These are phyloP conservation scores for Paramecium primaurelia DNA, from an alignment of 73 alveolate genomes.

Conservation along the genomic window DNA sequence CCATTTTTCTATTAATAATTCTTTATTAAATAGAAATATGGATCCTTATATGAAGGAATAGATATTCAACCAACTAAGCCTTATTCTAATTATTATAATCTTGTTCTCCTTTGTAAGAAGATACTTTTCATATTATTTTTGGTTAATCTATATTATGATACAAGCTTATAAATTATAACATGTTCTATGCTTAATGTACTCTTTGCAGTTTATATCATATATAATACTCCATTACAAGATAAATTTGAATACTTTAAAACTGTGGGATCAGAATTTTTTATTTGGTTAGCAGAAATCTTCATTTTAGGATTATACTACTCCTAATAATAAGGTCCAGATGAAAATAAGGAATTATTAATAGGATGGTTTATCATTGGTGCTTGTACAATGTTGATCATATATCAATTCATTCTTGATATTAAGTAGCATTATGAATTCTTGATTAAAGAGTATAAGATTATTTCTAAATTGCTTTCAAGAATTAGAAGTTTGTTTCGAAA, in stretches of 20 bases:
- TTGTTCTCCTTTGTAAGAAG: background rate
- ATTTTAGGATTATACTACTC: background rate
- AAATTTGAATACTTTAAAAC: background rate
- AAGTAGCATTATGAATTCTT: background rate
- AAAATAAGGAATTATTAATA: background rate
- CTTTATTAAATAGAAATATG: background rate
- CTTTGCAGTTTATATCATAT: background rate
- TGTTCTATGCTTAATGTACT: background rate
- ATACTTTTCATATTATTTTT: background rate
- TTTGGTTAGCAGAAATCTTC: slow-evolving; percentile 10
- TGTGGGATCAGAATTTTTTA: background rate
- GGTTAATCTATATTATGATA: background rate
- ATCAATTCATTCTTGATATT: background rate
- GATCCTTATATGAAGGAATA: slow-evolving; percentile 38
- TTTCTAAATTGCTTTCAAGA: background rate
- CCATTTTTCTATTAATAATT: background rate
- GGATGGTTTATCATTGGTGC: slow-evolving; percentile 23
- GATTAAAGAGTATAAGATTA: background rate
- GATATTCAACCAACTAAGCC: background rate
- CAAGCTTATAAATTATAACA: background rate
- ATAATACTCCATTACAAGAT: slow-evolving; percentile 1
- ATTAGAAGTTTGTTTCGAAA: background rate
- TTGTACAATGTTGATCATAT: background rate
- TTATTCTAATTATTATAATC: background rate
- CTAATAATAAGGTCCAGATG: background rate